Percentiles rank a stretch among this genome's conserved stretches.
Conservation (phyloP, 306 rosid genomes). For the Oemleria cerasiformis region DNA sequence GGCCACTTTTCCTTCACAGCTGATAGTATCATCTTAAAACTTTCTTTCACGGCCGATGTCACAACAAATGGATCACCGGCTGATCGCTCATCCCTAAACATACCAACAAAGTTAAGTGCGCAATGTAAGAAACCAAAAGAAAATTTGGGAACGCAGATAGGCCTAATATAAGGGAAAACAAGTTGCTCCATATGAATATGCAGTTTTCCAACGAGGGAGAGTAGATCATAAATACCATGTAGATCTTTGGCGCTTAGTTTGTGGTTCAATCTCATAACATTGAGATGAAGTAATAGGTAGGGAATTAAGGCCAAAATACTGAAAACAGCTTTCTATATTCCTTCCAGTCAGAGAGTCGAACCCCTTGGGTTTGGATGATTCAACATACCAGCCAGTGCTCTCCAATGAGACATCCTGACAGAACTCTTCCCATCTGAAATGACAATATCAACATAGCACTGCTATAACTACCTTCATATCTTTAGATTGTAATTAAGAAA, state of each 20-base stretch:
- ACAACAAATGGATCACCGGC: constrained; percentile 43
- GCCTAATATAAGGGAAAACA: not conserved
- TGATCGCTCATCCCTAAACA: constrained; percentile 46
- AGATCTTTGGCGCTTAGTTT: constrained; percentile 44
- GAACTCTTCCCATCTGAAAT: constrained; percentile 79
- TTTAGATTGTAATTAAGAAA: constrained; percentile 18
- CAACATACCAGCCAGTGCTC: constrained; percentile 56
- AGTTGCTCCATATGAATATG: not conserved
- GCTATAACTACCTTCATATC: not conserved
- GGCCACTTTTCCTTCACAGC: constrained; percentile 88
- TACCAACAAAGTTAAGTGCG: constrained; percentile 17
- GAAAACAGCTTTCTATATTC: constrained; percentile 43
- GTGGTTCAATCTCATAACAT: constrained; percentile 41
- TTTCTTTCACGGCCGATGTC: constrained; percentile 59
- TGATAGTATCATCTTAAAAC: constrained; percentile 63
- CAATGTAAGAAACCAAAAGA: constrained; percentile 16
- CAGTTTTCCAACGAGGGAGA: not conserved
- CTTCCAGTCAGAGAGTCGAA: constrained; percentile 27
- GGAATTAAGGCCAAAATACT: constrained; percentile 35
- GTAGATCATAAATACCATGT: constrained; percentile 20
- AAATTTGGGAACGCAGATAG: constrained; percentile 12
- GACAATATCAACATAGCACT: constrained; percentile 21
- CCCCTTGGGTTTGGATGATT: constrained; percentile 29
- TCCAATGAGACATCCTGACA: constrained; percentile 71
- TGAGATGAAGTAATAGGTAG: constrained; percentile 28